Base-by-base conservation (phyloP, 2,329 filamentous ascomycete genomes). In the Myriosclerotinia scirpicola region DNA sequence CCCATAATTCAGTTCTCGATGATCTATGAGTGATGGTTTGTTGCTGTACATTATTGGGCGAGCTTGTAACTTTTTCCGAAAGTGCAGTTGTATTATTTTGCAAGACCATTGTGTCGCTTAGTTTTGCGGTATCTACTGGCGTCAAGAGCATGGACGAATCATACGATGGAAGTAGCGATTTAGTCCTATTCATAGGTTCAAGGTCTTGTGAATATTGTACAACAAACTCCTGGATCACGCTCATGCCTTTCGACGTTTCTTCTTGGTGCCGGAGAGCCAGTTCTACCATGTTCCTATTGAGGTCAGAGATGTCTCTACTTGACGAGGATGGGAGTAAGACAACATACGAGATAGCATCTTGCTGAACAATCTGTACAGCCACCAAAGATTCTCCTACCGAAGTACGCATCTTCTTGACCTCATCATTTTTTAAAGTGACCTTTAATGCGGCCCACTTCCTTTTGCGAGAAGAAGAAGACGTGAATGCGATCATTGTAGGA, bases 211-310 rank as follows among this genome's bases (percentile, higher is more conserved):
- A 44, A 2, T 30, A 14, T 44, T 58, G 54, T 44, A 60, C n/a
- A 4, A 63, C 17, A 22, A 42, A 42, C 17, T 63, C 48, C 26
- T 54, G 38, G 8, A 63, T 52, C 1, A 22, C 46, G 48, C 60
- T 63, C 22, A 63, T 63, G 14, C 48, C 36, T 11, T 54, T 53
- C 15, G 60, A 63, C 1, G 60, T 54, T 44, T 42, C 46, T 53
- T 63, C 60, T 38, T 63, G 60, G 8, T 20, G 17, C 14, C 17
- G 46, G 9, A 54, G 48, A 53, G 30, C 46, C 36, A 53, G 54
- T 63, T 50, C 34, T 30, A 20, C 34, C 22, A 54, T 53, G n/a
- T 63, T n/a, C 17, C 48, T 44, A n/a, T 58, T 44, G 48, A 30
- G 8, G 8, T 26, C 15, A 52, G 44, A 53, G 17, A 12, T 59